Conservation (phyloP, 139 green algal species). For the Picochlorum costavermella region DNA sequence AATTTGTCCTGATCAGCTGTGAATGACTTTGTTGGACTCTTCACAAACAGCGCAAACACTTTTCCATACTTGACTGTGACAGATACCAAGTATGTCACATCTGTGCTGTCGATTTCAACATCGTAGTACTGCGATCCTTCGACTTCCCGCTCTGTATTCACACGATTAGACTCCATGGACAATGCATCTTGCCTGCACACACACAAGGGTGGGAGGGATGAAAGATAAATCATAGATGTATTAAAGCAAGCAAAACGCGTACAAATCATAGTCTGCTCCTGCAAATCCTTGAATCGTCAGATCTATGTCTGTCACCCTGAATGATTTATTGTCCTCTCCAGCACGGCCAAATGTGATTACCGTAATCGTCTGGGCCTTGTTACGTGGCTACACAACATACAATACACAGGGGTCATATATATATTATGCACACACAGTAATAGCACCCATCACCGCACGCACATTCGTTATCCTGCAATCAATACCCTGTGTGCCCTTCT, state of each 20-base stretch:
- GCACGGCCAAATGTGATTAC: slow-evolving; percentile 68
- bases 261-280: slow-evolving; percentile 77
- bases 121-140: slow-evolving; percentile 66
- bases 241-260: slow-evolving; percentile 19
- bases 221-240: background rate
- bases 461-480: slow-evolving; percentile 60
- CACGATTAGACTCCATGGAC: background rate
- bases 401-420: background rate
- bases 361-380: slow-evolving; percentile 2
- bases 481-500: slow-evolving; percentile 82
- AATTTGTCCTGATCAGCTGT: slow-evolving; percentile 35
- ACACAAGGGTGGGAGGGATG: background rate
- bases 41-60: slow-evolving; percentile 58
- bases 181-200: slow-evolving; percentile 13
- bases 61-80: slow-evolving; percentile 65
- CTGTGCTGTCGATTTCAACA: slow-evolving; percentile 59
- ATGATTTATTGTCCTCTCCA: slow-evolving; percentile 76
- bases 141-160: slow-evolving; percentile 27
- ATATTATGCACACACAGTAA: background rate
- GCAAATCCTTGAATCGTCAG: slow-evolving; percentile 70
- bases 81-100: slow-evolving; percentile 52
- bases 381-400: background rate
- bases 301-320: slow-evolving; percentile 68
- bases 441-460: background rate
- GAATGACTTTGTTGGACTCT: slow-evolving; percentile 43